Base-by-base conservation (phyloP, 495 filamentous ascomycete genomes). In the Hypoxylon lenormandii region DNA sequence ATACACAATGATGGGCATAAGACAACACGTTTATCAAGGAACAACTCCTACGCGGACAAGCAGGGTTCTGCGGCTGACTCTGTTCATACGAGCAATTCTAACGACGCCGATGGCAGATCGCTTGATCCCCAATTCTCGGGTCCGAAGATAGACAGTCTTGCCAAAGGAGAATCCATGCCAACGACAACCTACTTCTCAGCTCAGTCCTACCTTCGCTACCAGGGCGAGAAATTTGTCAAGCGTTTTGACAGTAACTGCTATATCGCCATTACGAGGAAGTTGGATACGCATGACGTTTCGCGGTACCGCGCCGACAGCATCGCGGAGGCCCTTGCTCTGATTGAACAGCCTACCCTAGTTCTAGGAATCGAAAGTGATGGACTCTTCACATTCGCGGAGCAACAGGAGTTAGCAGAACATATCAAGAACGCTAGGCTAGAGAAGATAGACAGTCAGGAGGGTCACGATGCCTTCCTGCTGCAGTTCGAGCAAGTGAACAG, bases 211-310 rank as follows among this genome's bases (percentile, higher is more conserved):
- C 90, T 98, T 5, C 91, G 95, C n/a, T 98, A 98, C 78, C 95
- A 98, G 80, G 94, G 92, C 42, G 86, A 89, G 56, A 98, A 98
- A 78, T 98, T 98, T 75, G 94, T 97, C 65, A 93, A 92, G 74
- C 89, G 95, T 5, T 98, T 97, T 75, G 95, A 98, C 78, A 90
- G 92, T 66, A 98, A 98, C 75, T 98, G 95, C 81, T 98, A 98
- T 80, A 98, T 98, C 60, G 93, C 95, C 63, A 97, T 98, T 77
- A 98, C 95, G 5, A 91, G 95, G 62, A 98, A 98, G 78, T 88
- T 98, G n/a, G 95, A 98, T 73, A 98, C 95, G 2, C 95, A 98
- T 76, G 95, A 98, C 74, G 87, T 98, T 23, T 93, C 92, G 18
- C 86, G 93, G 19, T 84, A 88, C 66, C 88, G 93, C 16, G 79